Evolutionary conservation across 768 basidiomycete genomes (phyloP).

Genomic region (Serendipita sp.): DNA sequence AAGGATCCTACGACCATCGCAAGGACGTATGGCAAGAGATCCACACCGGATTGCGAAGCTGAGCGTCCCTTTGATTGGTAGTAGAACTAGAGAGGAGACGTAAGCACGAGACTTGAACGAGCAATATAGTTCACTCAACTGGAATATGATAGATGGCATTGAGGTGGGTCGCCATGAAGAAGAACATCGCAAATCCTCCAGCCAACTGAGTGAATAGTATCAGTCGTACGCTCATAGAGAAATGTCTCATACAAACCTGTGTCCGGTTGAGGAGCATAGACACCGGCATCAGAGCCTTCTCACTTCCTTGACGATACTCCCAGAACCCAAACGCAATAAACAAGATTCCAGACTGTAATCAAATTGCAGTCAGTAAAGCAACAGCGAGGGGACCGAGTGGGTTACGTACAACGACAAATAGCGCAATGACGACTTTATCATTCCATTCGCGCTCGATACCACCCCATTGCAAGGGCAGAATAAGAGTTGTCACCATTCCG

Average conservation of each 20-base stretch:
- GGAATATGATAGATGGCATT: constrained; percentile 20
- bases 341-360: neutral
- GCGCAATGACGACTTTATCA: neutral
- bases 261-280: neutral
- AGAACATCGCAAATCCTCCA: constrained; percentile 16
- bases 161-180: constrained; percentile 14
- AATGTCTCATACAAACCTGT: neutral
- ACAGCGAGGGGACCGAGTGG: neutral
- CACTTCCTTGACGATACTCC: neutral
- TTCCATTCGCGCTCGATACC: constrained; percentile 22
- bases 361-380: neutral
- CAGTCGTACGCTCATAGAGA: too few relatives aligned
- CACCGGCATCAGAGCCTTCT: neutral
- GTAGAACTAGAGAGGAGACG: constrained; percentile 11
- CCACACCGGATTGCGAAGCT: constrained; percentile 21
- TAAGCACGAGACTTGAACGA: too few relatives aligned
- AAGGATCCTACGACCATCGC: constrained; percentile 19
- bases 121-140: too few relatives aligned
- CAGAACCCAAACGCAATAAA: neutral
- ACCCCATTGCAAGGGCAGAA: constrained; percentile 28
- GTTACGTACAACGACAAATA: neutral
- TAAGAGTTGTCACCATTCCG: constrained; percentile 22
- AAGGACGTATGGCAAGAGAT: constrained; percentile 22
- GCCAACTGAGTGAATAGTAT: constrained; percentile 14
- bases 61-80: constrained; percentile 18